These are phyloP conservation scores for Cordyceps militaris DNA, from an alignment of 2,329 filamentous ascomycete genomes.

Conservation along the genomic window DNA sequence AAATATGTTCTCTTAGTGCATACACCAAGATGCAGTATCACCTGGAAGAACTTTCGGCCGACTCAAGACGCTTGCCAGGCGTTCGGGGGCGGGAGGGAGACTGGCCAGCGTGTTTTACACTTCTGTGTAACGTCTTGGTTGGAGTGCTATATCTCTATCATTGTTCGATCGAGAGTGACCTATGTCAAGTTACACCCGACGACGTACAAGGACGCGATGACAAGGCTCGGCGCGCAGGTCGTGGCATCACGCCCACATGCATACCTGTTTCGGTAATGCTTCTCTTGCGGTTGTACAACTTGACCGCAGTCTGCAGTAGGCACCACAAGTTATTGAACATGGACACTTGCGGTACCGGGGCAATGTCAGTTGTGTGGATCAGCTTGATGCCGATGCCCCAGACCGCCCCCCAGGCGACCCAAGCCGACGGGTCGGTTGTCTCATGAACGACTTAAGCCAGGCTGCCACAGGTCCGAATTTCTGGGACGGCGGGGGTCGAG, in stretches of 20 bases:
- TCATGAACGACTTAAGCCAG: neutral
- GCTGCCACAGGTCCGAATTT: neutral
- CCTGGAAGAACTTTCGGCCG: neutral
- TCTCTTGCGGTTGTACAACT: neutral
- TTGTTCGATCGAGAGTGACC: neutral
- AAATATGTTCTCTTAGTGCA: neutral
- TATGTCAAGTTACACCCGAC: too few species aligned
- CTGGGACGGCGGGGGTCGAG: neutral
- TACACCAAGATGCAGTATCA: neutral
- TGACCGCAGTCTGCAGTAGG: neutral
- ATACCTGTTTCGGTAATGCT: neutral
- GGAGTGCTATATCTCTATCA: neutral
- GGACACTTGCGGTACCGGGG: neutral
- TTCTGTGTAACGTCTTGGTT: neutral
- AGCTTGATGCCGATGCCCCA: neutral
- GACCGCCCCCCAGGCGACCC: constrained; percentile 1
- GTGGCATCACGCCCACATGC: neutral
- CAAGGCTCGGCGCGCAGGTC: neutral
- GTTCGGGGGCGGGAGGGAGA: neutral
- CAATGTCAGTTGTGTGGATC: constrained; percentile 4
- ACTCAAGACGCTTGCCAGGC: neutral
- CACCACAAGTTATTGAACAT: neutral
- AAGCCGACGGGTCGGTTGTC: constrained; percentile 7
- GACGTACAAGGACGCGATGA: neutral
- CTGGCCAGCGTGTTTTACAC: neutral